These are phyloP conservation scores for Vigna reflexopilosa DNA, from an alignment of 306 rosid genomes.

Conservation along the genomic window DNA sequence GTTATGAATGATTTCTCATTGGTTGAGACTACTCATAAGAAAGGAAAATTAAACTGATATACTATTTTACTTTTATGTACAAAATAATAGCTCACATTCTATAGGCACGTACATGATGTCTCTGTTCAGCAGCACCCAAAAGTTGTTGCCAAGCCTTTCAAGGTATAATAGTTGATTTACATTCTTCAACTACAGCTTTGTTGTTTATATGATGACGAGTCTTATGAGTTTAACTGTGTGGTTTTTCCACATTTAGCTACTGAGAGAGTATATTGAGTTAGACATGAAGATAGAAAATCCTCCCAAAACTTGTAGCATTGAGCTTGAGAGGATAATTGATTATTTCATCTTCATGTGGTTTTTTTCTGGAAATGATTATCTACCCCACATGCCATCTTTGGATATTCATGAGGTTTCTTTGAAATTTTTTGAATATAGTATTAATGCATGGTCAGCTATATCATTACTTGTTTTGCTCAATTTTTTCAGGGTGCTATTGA, in stretches of 20 bases:
- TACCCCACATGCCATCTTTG: slow-evolving; percentile 67
- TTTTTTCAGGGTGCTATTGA: slow-evolving; percentile 55
- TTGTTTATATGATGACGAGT: neutral
- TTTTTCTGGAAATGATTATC: slow-evolving; percentile 70
- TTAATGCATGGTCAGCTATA: neutral
- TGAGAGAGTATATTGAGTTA: slow-evolving; percentile 66
- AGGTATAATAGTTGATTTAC: slow-evolving; percentile 45
- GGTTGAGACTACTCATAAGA: too few species aligned
- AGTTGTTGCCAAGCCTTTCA: slow-evolving; percentile 34
- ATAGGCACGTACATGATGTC: slow-evolving; percentile 27
- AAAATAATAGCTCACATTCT: neutral
- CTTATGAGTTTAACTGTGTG: slow-evolving; percentile 39
- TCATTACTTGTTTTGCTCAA: neutral
- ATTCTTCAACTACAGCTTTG: neutral
- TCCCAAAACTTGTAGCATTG: slow-evolving; percentile 44
- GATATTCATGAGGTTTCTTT: slow-evolving; percentile 53
- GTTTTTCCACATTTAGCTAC: slow-evolving; percentile 64
- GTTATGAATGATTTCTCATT: too few species aligned
- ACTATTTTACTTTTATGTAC: neutral
- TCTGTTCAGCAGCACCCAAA: slow-evolving; percentile 1
- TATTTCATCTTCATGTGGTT: slow-evolving; percentile 66
- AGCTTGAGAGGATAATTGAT: slow-evolving; percentile 63
- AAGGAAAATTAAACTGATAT: too few species aligned
- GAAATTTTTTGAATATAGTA: neutral
- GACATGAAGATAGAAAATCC: slow-evolving; percentile 58